Percentiles rank a stretch among this genome's conserved stretches.
Evolutionary conservation across 163 green algal species (phyloP).

Genomic region (Scenedesmus sp.): DNA sequence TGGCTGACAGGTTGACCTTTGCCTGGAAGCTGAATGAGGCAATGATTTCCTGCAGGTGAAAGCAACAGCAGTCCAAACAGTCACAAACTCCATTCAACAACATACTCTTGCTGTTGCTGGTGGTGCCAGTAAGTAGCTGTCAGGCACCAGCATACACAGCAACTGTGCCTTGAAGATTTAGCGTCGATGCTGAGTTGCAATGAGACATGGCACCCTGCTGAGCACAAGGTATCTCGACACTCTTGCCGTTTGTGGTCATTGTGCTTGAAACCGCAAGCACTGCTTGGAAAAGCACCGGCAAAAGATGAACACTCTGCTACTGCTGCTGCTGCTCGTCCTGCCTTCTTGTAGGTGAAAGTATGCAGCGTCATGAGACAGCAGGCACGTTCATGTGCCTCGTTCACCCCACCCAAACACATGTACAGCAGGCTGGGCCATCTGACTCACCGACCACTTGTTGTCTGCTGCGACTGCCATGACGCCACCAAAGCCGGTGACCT

Average conservation of each 20-base stretch:
- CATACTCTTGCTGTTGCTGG: too few relatives aligned
- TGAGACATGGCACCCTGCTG: too few relatives aligned
- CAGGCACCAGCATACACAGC: neutral
- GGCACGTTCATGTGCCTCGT: neutral
- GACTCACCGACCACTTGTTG: conserved; percentile 40
- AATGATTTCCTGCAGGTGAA: conserved; percentile 34
- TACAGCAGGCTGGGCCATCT: neutral
- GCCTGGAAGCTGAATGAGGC: conserved; percentile 18
- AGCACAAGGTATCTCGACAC: too few relatives aligned
- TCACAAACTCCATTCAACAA: too few relatives aligned
- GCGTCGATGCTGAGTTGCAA: neutral
- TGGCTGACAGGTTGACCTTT: conserved; percentile 39
- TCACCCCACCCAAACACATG: neutral
- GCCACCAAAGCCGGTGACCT: conserved; percentile 6
- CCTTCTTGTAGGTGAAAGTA: neutral
- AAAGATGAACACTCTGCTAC: neutral
- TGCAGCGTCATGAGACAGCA: neutral
- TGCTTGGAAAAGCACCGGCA: neutral
- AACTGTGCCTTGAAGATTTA: neutral
- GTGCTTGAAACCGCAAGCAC: too few relatives aligned
- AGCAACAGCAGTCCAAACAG: neutral
- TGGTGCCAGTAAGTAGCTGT: too few relatives aligned
- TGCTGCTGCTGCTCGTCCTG: neutral
- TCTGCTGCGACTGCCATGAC: conserved; percentile 34
- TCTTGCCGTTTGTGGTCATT: neutral